Percentiles rank a stretch among this genome's conserved stretches.
phyloP scores from a whole-genome alignment of 495 filamentous ascomycete species.

The Penicillium odoratum region DNA sequence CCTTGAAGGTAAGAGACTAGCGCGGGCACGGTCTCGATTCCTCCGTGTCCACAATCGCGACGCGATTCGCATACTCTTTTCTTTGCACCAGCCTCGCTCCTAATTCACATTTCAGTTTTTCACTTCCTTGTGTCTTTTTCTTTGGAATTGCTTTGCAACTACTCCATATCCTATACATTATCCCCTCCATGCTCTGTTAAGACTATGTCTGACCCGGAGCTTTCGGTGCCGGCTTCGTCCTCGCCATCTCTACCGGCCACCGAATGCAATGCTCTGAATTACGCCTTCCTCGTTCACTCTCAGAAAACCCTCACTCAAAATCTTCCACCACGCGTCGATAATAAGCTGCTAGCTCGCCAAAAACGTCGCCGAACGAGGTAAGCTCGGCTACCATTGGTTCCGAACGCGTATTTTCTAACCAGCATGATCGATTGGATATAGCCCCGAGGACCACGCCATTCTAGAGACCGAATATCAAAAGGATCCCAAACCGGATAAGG shows the following conservation, averaged over 20 bases:
- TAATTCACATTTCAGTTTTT: conserved; percentile 14
- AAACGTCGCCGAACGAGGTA: conserved; percentile 70
- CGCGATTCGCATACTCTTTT: conserved; percentile 35
- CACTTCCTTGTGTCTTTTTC: conserved; percentile 5
- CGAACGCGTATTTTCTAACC: conserved; percentile 17
- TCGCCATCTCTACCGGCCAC: conserved; percentile 38
- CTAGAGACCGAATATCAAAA: conserved; percentile 84
- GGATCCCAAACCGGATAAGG: conserved; percentile 92
- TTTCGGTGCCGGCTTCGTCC: conserved; percentile 35
- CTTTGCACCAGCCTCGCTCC: conserved; percentile 24
- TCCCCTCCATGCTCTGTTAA: conserved; percentile 22
- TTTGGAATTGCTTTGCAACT: conserved; percentile 12
- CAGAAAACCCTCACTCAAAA: conserved; percentile 63
- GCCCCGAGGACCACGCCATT: conserved; percentile 84
- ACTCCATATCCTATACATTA: conserved; percentile 10
- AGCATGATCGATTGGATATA: conserved; percentile 31
- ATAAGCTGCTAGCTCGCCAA: conserved; percentile 66
- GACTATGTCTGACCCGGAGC: conserved; percentile 43
- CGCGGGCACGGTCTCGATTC: conserved; percentile 33
- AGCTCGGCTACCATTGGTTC: neutral
- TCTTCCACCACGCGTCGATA: conserved; percentile 64
- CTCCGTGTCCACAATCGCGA: conserved; percentile 45
- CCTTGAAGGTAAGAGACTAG: conserved; percentile 28
- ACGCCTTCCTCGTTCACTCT: conserved; percentile 69
- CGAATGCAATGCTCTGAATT: conserved; percentile 45